phyloP scores from a whole-genome alignment of 1,284 basidiomycete genomes.

The Vanrija humicola region DNA sequence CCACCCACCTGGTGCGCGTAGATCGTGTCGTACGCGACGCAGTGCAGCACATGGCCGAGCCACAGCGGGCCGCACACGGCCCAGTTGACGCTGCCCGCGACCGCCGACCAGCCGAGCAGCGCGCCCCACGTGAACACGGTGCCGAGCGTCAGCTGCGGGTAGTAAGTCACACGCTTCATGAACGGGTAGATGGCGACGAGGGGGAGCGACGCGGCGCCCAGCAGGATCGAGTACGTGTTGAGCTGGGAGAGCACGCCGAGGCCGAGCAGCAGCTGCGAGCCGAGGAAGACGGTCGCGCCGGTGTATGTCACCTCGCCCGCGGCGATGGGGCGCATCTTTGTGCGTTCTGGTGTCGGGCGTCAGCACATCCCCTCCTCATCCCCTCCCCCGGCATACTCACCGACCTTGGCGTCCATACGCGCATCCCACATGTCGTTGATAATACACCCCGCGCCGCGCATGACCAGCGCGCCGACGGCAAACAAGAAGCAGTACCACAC shows the following conservation, averaged over 20 bases:
- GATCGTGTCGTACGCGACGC: constrained; percentile 94
- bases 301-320: constrained; percentile 71
- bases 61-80: constrained; percentile 80
- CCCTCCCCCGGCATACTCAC: too few species aligned
- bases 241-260: constrained; percentile 86
- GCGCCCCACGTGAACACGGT: constrained; percentile 98
- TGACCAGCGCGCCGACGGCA: constrained; percentile 83
- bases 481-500: constrained; percentile 77
- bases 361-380: too few species aligned
- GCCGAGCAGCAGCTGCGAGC: constrained; percentile 74
- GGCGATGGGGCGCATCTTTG: constrained; percentile 68
- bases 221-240: constrained; percentile 89
- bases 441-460: constrained; percentile 97
- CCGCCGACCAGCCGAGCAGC: constrained; percentile 91
- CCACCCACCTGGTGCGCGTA: constrained; percentile 86
- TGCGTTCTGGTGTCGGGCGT: too few species aligned
- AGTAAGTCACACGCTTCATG: constrained; percentile 97
- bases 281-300: constrained; percentile 80
- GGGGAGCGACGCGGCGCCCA: constrained; percentile 85
- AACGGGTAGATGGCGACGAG: constrained; percentile 87
- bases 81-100: constrained; percentile 81
- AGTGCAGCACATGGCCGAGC: constrained; percentile 85
- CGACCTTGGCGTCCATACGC: constrained; percentile 84
- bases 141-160: constrained; percentile 91
- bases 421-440: constrained; percentile 99